phyloP scores from a whole-genome alignment of 2,329 filamentous ascomycete species.

The Pyricularia pennisetigena region DNA sequence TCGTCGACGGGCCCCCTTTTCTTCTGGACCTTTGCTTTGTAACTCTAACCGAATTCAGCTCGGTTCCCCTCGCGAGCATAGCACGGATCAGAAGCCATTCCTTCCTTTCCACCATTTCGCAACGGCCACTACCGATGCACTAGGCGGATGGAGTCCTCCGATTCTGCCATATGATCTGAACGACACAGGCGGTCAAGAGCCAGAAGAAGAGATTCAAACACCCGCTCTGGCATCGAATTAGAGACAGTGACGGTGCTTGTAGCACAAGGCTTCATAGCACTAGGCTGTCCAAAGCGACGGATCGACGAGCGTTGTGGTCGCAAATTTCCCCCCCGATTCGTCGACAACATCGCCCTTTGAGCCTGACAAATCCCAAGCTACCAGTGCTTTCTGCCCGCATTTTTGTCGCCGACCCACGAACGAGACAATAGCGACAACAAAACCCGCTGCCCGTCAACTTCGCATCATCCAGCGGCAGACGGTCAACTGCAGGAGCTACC shows the following conservation, averaged over 20 bases:
- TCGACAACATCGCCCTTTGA: neutral
- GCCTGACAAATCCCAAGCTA: neutral
- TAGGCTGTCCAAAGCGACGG: neutral
- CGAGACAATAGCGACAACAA: neutral
- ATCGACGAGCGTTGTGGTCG: neutral
- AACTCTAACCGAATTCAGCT: neutral
- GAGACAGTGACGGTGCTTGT: neutral
- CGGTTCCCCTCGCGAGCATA: neutral
- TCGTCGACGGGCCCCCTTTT: neutral
- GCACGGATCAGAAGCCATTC: neutral
- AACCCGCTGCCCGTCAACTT: neutral
- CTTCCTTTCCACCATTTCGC: neutral
- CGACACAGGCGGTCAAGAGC: neutral
- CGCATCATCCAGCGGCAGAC: neutral
- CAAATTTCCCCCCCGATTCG: neutral
- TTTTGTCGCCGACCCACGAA: neutral
- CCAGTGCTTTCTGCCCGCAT: neutral
- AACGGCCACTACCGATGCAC: neutral
- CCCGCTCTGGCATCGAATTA: neutral
- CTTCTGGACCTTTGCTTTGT: neutral
- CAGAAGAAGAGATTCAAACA: neutral
- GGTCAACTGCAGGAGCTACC: neutral
- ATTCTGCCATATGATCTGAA: neutral
- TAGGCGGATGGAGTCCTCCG: constrained; percentile 1
- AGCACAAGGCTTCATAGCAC: neutral